These are phyloP conservation scores for Celoporthe dispersa DNA, from an alignment of 2,329 filamentous ascomycete genomes.

Conservation along the genomic window DNA sequence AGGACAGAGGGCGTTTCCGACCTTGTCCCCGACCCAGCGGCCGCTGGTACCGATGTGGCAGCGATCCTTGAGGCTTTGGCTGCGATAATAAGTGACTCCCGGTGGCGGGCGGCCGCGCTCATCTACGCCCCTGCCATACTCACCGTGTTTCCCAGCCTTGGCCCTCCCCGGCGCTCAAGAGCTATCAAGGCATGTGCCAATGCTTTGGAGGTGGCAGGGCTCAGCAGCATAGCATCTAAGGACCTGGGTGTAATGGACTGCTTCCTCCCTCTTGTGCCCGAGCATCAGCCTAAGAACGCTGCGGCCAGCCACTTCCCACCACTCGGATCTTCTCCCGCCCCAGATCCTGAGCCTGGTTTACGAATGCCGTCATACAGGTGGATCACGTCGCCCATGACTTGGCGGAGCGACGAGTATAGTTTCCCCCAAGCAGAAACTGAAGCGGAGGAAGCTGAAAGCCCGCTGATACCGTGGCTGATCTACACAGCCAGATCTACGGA, in stretches of 20 bases:
- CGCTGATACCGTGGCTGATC: conserved; percentile 75
- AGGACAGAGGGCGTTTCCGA: conserved; percentile 59
- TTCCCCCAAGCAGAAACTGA: conserved; percentile 41
- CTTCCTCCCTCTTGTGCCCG: conserved; percentile 62
- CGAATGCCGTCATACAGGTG: conserved; percentile 20
- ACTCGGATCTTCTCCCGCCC: conserved; percentile 48
- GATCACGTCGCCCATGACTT: conserved; percentile 31
- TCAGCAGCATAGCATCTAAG: conserved; percentile 49
- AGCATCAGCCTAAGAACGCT: conserved; percentile 41
- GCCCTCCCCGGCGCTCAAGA: conserved; percentile 52
- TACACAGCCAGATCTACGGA: conserved; percentile 61
- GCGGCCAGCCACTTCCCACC: conserved; percentile 57
- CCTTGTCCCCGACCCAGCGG: conserved; percentile 65
- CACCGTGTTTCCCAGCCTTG: conserved; percentile 67
- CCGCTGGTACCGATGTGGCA: conserved; percentile 62
- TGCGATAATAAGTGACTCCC: conserved; percentile 78
- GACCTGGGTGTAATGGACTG: conserved; percentile 65
- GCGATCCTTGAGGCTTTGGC: conserved; percentile 78
- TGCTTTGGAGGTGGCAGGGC: conserved; percentile 56
- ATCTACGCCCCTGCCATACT: conserved; percentile 71
- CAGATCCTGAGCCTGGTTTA: conserved; percentile 41
- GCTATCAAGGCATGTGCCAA: conserved; percentile 56
- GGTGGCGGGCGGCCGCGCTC: conserved; percentile 74
- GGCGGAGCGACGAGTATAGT: conserved; percentile 38
- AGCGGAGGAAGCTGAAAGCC: conserved; percentile 67